phyloP scores from a whole-genome alignment of 805 yeast species.

The Clavispora fructus region DNA sequence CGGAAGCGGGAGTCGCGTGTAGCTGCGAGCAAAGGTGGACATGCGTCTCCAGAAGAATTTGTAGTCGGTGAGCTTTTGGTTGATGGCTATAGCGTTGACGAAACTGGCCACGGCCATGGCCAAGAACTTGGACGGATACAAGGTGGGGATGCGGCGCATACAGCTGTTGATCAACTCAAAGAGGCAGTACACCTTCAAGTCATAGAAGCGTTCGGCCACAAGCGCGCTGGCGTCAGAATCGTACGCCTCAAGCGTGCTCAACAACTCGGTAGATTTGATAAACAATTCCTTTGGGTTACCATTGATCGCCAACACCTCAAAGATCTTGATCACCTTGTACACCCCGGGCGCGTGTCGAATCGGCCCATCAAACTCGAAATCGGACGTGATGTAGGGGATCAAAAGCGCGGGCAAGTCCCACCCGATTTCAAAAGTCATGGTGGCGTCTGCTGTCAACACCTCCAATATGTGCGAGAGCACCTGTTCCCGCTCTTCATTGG shows the following conservation, averaged over 20 bases:
- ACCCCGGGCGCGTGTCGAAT: slow-evolving; percentile 38
- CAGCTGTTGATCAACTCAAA: slow-evolving; percentile 60
- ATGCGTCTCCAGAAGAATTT: slow-evolving; percentile 53
- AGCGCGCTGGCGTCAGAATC: slow-evolving; percentile 8
- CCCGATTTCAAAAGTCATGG: slow-evolving; percentile 62
- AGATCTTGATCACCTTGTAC: slow-evolving; percentile 40
- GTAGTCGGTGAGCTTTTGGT: slow-evolving; percentile 20
- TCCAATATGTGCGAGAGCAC: slow-evolving; percentile 44
- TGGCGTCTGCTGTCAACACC: slow-evolving; percentile 40
- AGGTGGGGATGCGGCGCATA: slow-evolving; percentile 56
- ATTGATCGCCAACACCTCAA: slow-evolving; percentile 55
- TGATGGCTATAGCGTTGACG: slow-evolving; percentile 45
- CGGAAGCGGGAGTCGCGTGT: slow-evolving; percentile 36
- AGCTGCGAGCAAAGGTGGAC: slow-evolving; percentile 55
- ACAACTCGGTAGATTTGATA: slow-evolving; percentile 62
- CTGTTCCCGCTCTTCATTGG: slow-evolving; percentile 43
- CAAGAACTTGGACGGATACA: slow-evolving; percentile 76
- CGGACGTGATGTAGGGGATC: slow-evolving; percentile 47
- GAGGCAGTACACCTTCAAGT: slow-evolving; percentile 58
- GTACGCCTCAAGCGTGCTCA: slow-evolving; percentile 34
- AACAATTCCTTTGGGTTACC: slow-evolving; percentile 84
- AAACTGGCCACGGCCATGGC: slow-evolving; percentile 61
- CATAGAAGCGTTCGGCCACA: slow-evolving; percentile 31
- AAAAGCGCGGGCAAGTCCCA: slow-evolving; percentile 87
- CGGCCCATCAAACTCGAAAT: slow-evolving; percentile 18